These are phyloP conservation scores for Tremella fuciformis DNA, from an alignment of 768 basidiomycete species.

Conservation along the genomic window DNA sequence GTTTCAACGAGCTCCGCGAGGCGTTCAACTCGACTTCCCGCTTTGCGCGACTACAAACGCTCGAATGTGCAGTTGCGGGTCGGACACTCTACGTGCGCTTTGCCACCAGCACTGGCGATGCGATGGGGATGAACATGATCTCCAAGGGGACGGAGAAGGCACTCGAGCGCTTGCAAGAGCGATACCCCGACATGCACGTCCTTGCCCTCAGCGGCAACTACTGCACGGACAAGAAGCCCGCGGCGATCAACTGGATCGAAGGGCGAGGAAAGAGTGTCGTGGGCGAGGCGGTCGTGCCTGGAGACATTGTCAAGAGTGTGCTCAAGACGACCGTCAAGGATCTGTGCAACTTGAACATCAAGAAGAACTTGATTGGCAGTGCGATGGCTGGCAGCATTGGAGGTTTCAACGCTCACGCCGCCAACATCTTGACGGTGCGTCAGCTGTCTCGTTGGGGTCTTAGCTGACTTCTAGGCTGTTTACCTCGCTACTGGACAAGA, in stretches of 20 bases:
- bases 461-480: constrained; percentile 58
- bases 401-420: constrained; percentile 97
- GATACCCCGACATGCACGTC: constrained; percentile 88
- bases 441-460: not conserved
- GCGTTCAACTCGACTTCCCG: constrained; percentile 94
- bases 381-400: constrained; percentile 98
- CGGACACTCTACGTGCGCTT: constrained; percentile 91
- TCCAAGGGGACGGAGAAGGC: constrained; percentile 97
- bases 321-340: constrained; percentile 92
- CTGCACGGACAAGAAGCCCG: constrained; percentile 99
- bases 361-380: constrained; percentile 96
- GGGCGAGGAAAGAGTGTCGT: constrained; percentile 97
- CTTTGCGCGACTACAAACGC: constrained; percentile 77
- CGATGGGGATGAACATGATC: constrained; percentile 99
- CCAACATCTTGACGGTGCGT: constrained; percentile 80
- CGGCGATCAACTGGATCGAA: constrained; percentile 99
- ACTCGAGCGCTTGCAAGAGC: constrained; percentile 64
- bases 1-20: constrained; percentile 68
- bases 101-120: constrained; percentile 90
- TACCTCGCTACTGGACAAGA: constrained; percentile 97
- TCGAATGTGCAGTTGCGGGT: constrained; percentile 89
- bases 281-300: constrained; percentile 89
- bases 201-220: constrained; percentile 94
- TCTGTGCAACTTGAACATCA: constrained; percentile 83
- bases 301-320: constrained; percentile 79